Conservation (phyloP, 495 filamentous ascomycete species). For the Cercophora samala region DNA sequence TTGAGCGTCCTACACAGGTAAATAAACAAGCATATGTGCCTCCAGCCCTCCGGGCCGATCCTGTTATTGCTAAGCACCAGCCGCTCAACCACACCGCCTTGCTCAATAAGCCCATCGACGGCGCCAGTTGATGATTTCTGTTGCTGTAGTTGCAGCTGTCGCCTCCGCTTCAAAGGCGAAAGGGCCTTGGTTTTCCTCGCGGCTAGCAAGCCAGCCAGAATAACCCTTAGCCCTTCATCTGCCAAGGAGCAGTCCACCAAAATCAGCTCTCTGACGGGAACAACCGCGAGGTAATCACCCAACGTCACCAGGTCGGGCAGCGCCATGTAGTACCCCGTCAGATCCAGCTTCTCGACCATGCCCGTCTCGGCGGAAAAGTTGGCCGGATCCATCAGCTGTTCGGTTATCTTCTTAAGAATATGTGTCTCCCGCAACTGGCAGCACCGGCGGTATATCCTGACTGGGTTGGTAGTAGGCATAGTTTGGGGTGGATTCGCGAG, state of each 20-base stretch:
- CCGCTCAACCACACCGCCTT: conserved; percentile 76
- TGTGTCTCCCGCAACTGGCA: conserved; percentile 91
- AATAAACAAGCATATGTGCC: conserved; percentile 82
- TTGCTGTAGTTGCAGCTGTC: conserved; percentile 35
- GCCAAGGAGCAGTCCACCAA: conserved; percentile 83
- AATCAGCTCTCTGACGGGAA: conserved; percentile 79
- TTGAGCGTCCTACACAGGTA: conserved; percentile 85
- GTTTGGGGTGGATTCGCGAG: conserved; percentile 53
- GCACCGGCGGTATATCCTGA: conserved; percentile 89
- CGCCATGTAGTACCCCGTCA: conserved; percentile 79
- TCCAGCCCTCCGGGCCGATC: conserved; percentile 84
- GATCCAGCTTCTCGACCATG: conserved; percentile 73
- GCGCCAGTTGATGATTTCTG: conserved; percentile 3
- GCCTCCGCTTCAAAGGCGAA: conserved; percentile 41
- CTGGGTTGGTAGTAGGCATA: conserved; percentile 79
- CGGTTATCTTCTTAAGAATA: conserved; percentile 80
- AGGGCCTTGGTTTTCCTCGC: conserved; percentile 52
- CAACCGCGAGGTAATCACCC: conserved; percentile 89
- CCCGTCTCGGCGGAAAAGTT: conserved; percentile 60
- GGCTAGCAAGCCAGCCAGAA: conserved; percentile 82
- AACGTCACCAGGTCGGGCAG: conserved; percentile 79
- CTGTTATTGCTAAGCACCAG: conserved; percentile 90
- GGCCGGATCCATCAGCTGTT: conserved; percentile 71
- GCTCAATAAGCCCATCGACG: conserved; percentile 35
- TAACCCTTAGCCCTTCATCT: conserved; percentile 78